Evolutionary conservation across 345 rosid species (phyloP).

Genomic region (Eucalyptus regnans): DNA sequence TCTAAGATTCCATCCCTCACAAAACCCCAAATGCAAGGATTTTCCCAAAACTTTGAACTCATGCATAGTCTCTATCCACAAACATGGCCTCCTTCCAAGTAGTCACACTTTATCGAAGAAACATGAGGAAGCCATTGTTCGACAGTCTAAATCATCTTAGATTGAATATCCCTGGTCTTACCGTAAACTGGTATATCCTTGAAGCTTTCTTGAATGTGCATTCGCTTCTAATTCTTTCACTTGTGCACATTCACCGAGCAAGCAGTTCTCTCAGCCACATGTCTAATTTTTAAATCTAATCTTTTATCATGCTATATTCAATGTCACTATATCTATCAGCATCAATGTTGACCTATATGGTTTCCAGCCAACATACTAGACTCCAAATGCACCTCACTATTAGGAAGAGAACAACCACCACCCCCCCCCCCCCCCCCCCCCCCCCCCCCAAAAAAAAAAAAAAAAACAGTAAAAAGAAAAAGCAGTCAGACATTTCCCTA

Average conservation of each 20-base stretch:
- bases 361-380: neutral
- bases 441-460: no score
- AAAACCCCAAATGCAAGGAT: neutral
- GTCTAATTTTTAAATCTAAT: neutral
- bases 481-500: neutral
- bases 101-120: neutral
- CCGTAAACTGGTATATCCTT: neutral
- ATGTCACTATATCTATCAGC: neutral
- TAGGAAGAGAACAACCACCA: neutral
- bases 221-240: neutral
- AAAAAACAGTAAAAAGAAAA: fast-evolving
- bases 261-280: neutral
- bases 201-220: neutral
- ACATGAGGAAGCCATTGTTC: neutral
- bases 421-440: fast-evolving
- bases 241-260: neutral
- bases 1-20: neutral
- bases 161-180: neutral
- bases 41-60: neutral
- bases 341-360: neutral
- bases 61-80: neutral
- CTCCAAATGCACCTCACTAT: neutral
- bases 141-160: neutral
- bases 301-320: neutral
- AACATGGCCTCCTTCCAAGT: neutral